Evolutionary conservation across 2,329 filamentous ascomycete species (phyloP).

Genomic region (Penicillium sp.): DNA sequence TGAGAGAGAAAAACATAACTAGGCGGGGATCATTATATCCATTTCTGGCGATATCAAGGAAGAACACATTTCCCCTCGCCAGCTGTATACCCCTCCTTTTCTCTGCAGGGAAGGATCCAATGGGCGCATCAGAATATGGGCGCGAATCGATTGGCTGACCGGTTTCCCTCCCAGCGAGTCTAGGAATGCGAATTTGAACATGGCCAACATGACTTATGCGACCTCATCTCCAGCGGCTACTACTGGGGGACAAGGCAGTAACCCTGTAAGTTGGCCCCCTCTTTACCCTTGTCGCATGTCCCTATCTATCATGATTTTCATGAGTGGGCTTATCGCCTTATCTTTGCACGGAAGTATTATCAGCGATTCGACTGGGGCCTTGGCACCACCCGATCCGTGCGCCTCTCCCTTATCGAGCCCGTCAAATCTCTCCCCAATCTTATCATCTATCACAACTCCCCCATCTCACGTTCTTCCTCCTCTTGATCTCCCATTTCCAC

Average conservation of each 20-base stretch:
- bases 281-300: background rate
- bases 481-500: constrained; percentile 19
- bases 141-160: constrained; percentile 24
- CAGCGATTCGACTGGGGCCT: constrained; percentile 31
- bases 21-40: background rate
- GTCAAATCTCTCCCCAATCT: constrained; percentile 45
- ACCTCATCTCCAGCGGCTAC: constrained; percentile 67
- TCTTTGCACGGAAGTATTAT: constrained; percentile 32
- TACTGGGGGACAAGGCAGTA: constrained; percentile 61
- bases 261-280: constrained; percentile 40
- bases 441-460: constrained; percentile 38
- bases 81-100: constrained; percentile 10
- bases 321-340: constrained; percentile 21
- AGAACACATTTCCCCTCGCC: background rate
- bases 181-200: constrained; percentile 52
- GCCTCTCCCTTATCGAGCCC: constrained; percentile 48
- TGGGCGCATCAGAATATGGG: constrained; percentile 15
- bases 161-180: constrained; percentile 31
- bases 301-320: constrained; percentile 19
- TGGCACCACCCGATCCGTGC: constrained; percentile 37
- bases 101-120: constrained; percentile 6
- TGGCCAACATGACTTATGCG: constrained; percentile 62
- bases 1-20: background rate
- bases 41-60: background rate
- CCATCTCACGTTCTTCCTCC: constrained; percentile 23